These are phyloP conservation scores for Aspergillus neotritici DNA, from an alignment of 2,329 filamentous ascomycete genomes.

Conservation along the genomic window DNA sequence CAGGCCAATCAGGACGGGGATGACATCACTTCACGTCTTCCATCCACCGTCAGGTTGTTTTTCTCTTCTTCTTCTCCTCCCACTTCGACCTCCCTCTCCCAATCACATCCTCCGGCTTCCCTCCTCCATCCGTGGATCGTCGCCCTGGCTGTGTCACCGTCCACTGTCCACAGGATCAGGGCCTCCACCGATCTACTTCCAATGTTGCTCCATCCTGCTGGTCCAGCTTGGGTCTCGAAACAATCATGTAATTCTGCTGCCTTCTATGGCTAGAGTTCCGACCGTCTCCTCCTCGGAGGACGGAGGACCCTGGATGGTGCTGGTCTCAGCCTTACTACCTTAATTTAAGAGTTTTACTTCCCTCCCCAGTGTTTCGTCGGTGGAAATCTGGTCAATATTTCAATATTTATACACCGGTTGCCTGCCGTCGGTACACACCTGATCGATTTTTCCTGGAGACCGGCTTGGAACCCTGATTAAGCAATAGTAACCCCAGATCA, in stretches of 20 bases:
- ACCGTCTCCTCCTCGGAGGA: constrained; percentile 4
- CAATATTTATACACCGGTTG: neutral
- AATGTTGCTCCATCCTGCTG: constrained; percentile 4
- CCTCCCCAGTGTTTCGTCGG: neutral
- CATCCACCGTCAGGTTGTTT: neutral
- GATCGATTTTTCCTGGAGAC: no score
- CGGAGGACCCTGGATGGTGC: no score
- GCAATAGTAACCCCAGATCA: no score
- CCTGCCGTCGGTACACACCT: neutral
- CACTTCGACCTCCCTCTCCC: constrained; percentile 1
- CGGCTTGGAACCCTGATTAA: no score
- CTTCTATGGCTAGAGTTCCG: constrained; percentile 8
- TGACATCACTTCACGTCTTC: no score
- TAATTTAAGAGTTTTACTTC: neutral
- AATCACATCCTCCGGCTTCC: neutral
- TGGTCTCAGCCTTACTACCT: constrained; percentile 4
- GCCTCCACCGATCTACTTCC: constrained; percentile 17
- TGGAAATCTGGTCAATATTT: neutral
- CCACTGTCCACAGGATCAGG: constrained; percentile 5
- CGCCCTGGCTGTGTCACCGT: constrained; percentile 3
- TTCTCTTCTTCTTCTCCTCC: neutral
- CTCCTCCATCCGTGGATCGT: constrained; percentile 16
- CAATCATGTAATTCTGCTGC: constrained; percentile 18
- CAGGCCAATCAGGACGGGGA: no score
- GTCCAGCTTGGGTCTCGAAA: constrained; percentile 10